Percentiles rank a stretch among this genome's conserved stretches.
These are phyloP conservation scores for Tubosaeta brunneosetosa DNA, from an alignment of 768 basidiomycete genomes.

Conservation along the genomic window DNA sequence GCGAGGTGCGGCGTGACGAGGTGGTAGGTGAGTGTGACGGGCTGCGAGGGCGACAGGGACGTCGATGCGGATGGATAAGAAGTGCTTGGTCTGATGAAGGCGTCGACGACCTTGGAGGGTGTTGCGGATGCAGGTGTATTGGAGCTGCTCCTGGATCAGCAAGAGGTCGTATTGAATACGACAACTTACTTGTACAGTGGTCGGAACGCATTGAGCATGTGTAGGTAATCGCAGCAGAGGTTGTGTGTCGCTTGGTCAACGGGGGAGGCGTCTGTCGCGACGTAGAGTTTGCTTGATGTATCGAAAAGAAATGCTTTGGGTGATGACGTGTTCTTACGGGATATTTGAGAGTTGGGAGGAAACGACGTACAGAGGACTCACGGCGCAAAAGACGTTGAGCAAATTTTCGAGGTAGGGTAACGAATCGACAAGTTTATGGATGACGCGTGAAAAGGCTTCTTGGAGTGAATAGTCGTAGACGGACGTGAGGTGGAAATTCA, in stretches of 20 bases:
- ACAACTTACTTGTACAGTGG: conserved; percentile 71
- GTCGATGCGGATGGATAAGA: conserved; percentile 71
- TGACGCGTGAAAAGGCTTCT: conserved; percentile 86
- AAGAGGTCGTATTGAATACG: not conserved
- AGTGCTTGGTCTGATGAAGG: conserved; percentile 14
- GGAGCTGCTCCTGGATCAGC: conserved; percentile 18
- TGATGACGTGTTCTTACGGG: conserved; percentile 75
- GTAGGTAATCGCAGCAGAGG: conserved; percentile 87
- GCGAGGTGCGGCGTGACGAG: conserved; percentile 69
- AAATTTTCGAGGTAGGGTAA: conserved; percentile 84
- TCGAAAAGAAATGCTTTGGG: conserved; percentile 95
- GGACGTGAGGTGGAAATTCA: conserved; percentile 89
- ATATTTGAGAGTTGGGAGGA: not conserved
- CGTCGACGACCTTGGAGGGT: not conserved
- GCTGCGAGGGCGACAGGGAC: conserved; percentile 50
- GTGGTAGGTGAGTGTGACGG: conserved; percentile 81
- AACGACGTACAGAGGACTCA: conserved; percentile 30
- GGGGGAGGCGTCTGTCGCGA: conserved; percentile 92
- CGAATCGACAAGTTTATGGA: conserved; percentile 83
- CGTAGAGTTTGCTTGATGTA: conserved; percentile 73
- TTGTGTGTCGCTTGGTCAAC: conserved; percentile 86
- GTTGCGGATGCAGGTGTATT: conserved; percentile 12
- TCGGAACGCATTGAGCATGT: conserved; percentile 81
- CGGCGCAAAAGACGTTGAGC: conserved; percentile 80
- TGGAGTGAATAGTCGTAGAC: conserved; percentile 90